These are phyloP conservation scores for Leccinum arenicola DNA, from an alignment of 768 basidiomycete genomes.

Conservation along the genomic window DNA sequence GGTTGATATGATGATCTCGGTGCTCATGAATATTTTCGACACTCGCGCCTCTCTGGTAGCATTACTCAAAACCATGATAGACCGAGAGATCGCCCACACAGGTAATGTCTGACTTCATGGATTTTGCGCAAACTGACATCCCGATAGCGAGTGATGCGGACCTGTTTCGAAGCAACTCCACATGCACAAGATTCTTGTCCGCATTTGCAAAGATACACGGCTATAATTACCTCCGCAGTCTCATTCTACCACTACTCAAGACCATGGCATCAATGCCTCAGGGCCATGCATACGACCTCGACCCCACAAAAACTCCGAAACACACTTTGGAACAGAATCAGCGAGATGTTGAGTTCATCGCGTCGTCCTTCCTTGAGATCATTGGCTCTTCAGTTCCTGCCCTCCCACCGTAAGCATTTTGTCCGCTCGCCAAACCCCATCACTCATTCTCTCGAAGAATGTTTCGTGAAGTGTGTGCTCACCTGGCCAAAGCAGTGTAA, in stretches of 20 bases:
- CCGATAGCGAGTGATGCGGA: slow-evolving; percentile 68
- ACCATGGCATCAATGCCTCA: slow-evolving; percentile 70
- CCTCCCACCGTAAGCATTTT: slow-evolving; percentile 65
- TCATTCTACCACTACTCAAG: slow-evolving; percentile 75
- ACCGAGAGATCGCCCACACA: slow-evolving; percentile 76
- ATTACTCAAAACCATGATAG: slow-evolving; percentile 81
- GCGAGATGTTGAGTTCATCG: slow-evolving; percentile 67
- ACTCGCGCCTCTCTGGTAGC: slow-evolving; percentile 66
- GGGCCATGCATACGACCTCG: slow-evolving; percentile 75
- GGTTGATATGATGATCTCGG: slow-evolving; percentile 80
- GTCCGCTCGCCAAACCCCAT: not conserved
- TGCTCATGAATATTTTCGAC: slow-evolving; percentile 85
- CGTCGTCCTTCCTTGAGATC: slow-evolving; percentile 71
- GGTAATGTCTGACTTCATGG: slow-evolving; percentile 40
- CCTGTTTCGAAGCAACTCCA: slow-evolving; percentile 87
- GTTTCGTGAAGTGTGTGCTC: slow-evolving; percentile 83
- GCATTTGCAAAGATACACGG: slow-evolving; percentile 88
- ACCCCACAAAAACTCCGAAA: slow-evolving; percentile 57
- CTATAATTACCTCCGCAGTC: slow-evolving; percentile 82
- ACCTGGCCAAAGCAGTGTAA: slow-evolving; percentile 77
- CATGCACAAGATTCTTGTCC: slow-evolving; percentile 82
- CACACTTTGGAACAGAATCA: slow-evolving; percentile 68
- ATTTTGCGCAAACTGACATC: slow-evolving; percentile 2
- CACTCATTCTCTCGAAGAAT: slow-evolving; percentile 46
- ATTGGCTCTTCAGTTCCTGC: slow-evolving; percentile 67